phyloP scores from a whole-genome alignment of 176 grass and related monocot species.

The Tillandsia fasciculata region DNA sequence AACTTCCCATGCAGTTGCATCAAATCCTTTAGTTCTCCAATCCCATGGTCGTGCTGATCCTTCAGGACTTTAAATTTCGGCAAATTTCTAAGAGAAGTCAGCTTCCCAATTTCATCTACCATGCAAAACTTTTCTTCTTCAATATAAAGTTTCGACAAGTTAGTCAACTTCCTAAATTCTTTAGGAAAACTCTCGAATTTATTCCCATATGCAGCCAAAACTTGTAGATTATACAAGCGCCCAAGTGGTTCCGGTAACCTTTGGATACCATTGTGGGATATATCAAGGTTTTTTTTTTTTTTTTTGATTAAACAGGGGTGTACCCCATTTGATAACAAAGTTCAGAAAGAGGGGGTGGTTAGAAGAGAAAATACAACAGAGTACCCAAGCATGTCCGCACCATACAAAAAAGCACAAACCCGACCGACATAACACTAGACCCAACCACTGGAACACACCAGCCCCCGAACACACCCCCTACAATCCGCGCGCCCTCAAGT shows the following conservation, averaged over 20 bases:
- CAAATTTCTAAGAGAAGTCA: conserved; percentile 31
- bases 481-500: too few species aligned
- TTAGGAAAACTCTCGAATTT: too few species aligned
- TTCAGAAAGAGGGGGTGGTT: too few species aligned
- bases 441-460: too few species aligned
- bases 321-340: too few species aligned
- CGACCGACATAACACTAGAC: too few species aligned
- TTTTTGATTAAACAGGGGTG: too few species aligned
- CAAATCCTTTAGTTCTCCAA: conserved; percentile 29
- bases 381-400: too few species aligned
- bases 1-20: conserved; percentile 33
- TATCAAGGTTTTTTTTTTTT: conserved; percentile 11
- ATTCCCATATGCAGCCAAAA: too few species aligned
- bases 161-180: conserved; percentile 29
- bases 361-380: too few species aligned
- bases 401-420: too few species aligned
- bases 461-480: too few species aligned
- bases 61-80: conserved; percentile 28
- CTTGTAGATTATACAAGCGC: conserved; percentile 12
- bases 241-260: conserved; percentile 21
- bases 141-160: conserved; percentile 24
- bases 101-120: conserved; percentile 24
- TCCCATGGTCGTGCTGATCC: conserved; percentile 14
- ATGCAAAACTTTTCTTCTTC: conserved; percentile 21
- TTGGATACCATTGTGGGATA: conserved; percentile 16